Evolutionary conservation across 1,284 basidiomycete genomes (phyloP), one percentile per base, ranked within the genome.

Genomic region (Microbotryum lychnidis-dioicae): DNA sequence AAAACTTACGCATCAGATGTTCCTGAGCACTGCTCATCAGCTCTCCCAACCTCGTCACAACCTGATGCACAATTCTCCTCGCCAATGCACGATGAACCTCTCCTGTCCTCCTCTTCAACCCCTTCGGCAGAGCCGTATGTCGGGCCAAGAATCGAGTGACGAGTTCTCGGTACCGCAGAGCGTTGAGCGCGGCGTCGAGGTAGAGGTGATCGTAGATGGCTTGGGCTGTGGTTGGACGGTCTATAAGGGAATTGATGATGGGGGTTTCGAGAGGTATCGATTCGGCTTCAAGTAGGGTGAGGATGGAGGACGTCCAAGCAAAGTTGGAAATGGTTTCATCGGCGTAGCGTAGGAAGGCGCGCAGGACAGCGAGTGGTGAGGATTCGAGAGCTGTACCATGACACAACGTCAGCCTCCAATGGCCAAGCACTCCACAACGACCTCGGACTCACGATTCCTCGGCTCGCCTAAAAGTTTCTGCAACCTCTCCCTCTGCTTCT

Each of bases 51-150:
- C 54, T 46, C 0, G 9, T 6, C 14, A 57, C 16, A 6, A 54
- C 45, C 42, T 57, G 54, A 55, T 54, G 48, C 12, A 49, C 49
- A 6, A 60, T 27, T 48, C 25, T 23, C 18, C 58, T 42, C 37
- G 37, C 37, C 16, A 42, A 42, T 3, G 37, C 12, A 12, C 16
- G 14, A 0, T 42, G 37, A 12, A 42, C 37, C 37, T 42, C 37
- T 12, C 12, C 37, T 18, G 37, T 18, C 37, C 16, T 42, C 14
- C 37, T 9, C 14, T 42, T 42, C 37, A 42, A 42, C 12, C 37
- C 12, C 37, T 42, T 42, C 37, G 37, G 37, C 9, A 42, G 37
- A 16, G 37, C 3, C 16, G 37, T 10, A 18, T 42, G 37, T 14
- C 37, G 25, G 0, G 50, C 45, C n/a, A 62, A 7, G 6, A 31